Evolutionary conservation across 73 alveolate genomes (phyloP).

Genomic region (Paramecium octaurelia): DNA sequence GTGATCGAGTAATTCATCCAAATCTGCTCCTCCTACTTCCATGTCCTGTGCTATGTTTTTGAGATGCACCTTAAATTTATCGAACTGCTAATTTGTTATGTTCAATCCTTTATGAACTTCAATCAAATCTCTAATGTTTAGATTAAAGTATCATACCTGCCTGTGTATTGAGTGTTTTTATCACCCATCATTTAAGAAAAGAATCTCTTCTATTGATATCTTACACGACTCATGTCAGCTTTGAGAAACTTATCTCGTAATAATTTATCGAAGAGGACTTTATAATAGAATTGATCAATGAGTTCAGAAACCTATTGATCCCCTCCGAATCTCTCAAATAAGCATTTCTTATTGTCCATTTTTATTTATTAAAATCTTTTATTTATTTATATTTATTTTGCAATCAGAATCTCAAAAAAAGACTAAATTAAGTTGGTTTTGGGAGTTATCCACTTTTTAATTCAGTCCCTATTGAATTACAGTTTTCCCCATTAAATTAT

Average conservation of each 20-base stretch:
- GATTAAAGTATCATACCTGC: not conserved
- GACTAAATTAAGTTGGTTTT: not conserved
- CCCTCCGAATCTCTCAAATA: slow-evolving; percentile 33
- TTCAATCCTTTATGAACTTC: slow-evolving; percentile 13
- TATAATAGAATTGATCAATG: slow-evolving; percentile 38
- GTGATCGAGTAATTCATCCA: not conserved
- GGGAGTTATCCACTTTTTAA: not conserved
- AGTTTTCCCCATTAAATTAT: not conserved
- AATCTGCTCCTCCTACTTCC: slow-evolving; percentile 12
- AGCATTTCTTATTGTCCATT: slow-evolving; percentile 2
- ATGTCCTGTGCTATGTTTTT: slow-evolving; percentile 7
- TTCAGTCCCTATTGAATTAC: not conserved
- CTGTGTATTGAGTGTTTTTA: slow-evolving; percentile 29
- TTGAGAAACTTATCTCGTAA: slow-evolving; percentile 33
- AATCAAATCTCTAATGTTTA: not conserved
- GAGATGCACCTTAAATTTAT: slow-evolving; percentile 1
- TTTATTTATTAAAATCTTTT: not conserved
- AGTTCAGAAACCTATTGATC: slow-evolving; percentile 43
- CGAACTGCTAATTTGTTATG: slow-evolving; percentile 18
- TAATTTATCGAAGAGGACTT: slow-evolving; percentile 34
- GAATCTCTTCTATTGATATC: slow-evolving; percentile 37
- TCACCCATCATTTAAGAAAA: slow-evolving; percentile 50
- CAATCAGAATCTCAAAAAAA: not conserved
- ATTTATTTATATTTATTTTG: not conserved
- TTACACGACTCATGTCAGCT: slow-evolving; percentile 48